Evolutionary conservation across 768 basidiomycete species (phyloP), one percentile per base, ranked within the genome.

Genomic region (Kwoniella europaea): DNA sequence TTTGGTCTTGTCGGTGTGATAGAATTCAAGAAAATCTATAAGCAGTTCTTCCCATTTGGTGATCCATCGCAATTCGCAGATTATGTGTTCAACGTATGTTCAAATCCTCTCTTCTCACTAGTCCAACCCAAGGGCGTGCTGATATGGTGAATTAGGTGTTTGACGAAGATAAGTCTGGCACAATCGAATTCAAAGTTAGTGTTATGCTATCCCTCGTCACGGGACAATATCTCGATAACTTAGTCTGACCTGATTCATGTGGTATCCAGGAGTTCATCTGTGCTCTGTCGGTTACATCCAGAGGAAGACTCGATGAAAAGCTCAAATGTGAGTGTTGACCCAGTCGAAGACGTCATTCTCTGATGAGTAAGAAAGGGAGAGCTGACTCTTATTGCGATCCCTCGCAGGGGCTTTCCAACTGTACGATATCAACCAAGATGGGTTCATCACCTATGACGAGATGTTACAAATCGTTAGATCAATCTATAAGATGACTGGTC

Each of bases 401-500:
- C 29, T 29, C 29, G 29, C 29, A 99, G 97, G 97, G 97, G 97
- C 97, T 16, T 99, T 98, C 89, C 94, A 98, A 83, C 87, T 99
- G 54, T 99, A 99, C 83, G 97, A 99, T 82, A 98, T 99, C 78
- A 93, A 99, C 86, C 93, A 93, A 76, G 97, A 99, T 82, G 97
- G 97, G 10, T 91, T 89, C 76, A 98, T 99, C 86, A 97, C 97
- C 52, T 98, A 98, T 85, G 91, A 94, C 81, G 97, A 99, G 86
- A 99, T 99, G 97, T 90, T 98, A 42, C 90, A 93, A 86, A 99
- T 99, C 82, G 97, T 99, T 10, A 89, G 91, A 78, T 91, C 93
- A 56, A 99, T 99, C 86, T 99, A 98, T 88, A 98, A 96, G 88
- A 98, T 99, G 97, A 98, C 97, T 4, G 97, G 97, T 20, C 90